A percentile compares a stretch with the other conserved stretches of the same genome.
These are phyloP conservation scores for Trichoderma sp. DNA, from an alignment of 2,329 filamentous ascomycete species.

Conservation along the genomic window DNA sequence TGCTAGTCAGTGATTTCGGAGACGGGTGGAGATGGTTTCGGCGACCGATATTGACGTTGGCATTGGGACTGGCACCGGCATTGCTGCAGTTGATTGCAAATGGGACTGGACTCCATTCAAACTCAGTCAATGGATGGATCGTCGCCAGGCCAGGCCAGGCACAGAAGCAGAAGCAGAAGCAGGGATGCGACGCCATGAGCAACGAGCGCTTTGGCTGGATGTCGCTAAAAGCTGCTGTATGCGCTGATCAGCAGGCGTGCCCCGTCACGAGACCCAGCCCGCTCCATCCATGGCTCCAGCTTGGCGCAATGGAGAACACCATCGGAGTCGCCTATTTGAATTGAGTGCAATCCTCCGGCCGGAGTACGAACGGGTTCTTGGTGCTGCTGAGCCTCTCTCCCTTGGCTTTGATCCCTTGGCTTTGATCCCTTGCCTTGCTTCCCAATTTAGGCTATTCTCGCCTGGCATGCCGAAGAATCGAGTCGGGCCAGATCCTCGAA, in stretches of 20 bases:
- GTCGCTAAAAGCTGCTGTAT: conserved; percentile 8
- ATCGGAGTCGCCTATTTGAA: neutral
- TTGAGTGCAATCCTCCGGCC: neutral
- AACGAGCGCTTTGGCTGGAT: neutral
- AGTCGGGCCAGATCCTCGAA: neutral
- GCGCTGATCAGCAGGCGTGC: conserved; percentile 16
- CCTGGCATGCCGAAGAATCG: neutral
- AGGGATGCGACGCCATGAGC: conserved; percentile 1
- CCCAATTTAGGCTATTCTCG: neutral
- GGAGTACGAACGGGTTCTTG: too few species aligned
- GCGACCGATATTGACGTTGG: neutral
- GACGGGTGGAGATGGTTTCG: neutral
- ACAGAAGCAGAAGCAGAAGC: neutral
- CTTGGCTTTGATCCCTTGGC: neutral
- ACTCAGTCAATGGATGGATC: conserved; percentile 2
- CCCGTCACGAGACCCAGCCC: conserved; percentile 13
- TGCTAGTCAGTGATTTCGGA: neutral
- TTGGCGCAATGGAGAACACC: neutral
- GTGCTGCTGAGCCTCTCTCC: neutral
- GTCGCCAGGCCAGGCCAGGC: conserved; percentile 1
- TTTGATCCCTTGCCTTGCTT: neutral
- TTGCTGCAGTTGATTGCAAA: neutral
- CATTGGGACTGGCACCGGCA: neutral
- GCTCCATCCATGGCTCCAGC: conserved; percentile 2
- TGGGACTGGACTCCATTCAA: neutral